Evolutionary conservation across 768 basidiomycete species (phyloP).

Genomic region (Termitomyces sp.): DNA sequence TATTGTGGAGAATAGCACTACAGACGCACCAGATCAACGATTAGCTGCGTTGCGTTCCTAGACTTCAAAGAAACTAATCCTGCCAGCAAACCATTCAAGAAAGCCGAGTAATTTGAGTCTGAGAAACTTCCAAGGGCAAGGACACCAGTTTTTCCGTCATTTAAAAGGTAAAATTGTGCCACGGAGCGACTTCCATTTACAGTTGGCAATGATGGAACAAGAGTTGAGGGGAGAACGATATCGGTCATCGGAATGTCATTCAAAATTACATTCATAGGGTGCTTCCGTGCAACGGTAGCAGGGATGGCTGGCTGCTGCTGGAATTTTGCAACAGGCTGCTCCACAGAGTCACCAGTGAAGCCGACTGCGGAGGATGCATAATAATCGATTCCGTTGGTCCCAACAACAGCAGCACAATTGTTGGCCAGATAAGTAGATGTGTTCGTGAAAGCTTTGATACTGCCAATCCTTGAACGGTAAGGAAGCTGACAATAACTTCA

Average conservation of each 20-base stretch:
- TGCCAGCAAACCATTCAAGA: constrained; percentile 35
- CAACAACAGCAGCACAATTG: constrained; percentile 42
- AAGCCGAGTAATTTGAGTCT: constrained; percentile 32
- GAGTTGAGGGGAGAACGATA: constrained; percentile 32
- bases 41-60: constrained; percentile 42
- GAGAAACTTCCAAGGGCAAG: constrained; percentile 56
- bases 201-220: constrained; percentile 31
- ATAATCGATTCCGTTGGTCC: constrained; percentile 43
- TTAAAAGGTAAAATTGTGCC: constrained; percentile 50
- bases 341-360: constrained; percentile 5
- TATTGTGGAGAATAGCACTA: background rate
- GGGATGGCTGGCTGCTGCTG: constrained; percentile 34
- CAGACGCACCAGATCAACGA: constrained; percentile 52
- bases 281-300: constrained; percentile 24
- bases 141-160: constrained; percentile 47
- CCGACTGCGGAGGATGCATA: constrained; percentile 18
- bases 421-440: constrained; percentile 40
- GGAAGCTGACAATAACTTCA: constrained; percentile 35
- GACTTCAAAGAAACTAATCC: constrained; percentile 42
- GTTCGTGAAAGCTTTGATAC: constrained; percentile 42
- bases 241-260: constrained; percentile 40
- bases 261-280: constrained; percentile 42
- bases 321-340: constrained; percentile 26
- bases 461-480: constrained; percentile 49
- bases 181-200: constrained; percentile 42